Conservation (phyloP, 441 rosid species). For the Gossypium schwendimanii region DNA sequence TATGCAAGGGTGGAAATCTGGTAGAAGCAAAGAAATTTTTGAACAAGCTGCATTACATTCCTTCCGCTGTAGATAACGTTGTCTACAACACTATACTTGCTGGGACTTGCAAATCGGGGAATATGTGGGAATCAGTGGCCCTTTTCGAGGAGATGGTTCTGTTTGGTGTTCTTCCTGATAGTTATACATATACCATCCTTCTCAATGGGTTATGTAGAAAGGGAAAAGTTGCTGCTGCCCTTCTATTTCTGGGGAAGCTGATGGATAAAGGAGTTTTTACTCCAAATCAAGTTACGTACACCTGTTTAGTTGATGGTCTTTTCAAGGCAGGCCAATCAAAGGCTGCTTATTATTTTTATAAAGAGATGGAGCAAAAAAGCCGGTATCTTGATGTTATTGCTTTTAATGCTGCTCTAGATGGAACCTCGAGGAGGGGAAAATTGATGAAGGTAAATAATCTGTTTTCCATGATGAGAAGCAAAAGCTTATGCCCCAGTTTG, state of each 20-base stretch:
- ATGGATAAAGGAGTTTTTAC: slow-evolving; percentile 34
- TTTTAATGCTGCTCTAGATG: slow-evolving; percentile 46
- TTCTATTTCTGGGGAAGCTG: slow-evolving; percentile 45
- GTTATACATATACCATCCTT: slow-evolving; percentile 55
- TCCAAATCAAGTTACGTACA: slow-evolving; percentile 39
- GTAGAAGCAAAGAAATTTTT: slow-evolving; percentile 57
- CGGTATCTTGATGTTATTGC: slow-evolving; percentile 47
- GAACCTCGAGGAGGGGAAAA: slow-evolving; percentile 60
- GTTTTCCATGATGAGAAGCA: slow-evolving; percentile 35
- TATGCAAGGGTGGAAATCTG: slow-evolving; percentile 62
- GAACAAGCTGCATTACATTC: slow-evolving; percentile 40
- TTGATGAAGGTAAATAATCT: slow-evolving; percentile 32
- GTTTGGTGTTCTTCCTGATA: slow-evolving; percentile 50
- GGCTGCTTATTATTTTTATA: slow-evolving; percentile 39
- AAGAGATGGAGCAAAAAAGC: slow-evolving; percentile 44
- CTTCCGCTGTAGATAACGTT: slow-evolving; percentile 52
- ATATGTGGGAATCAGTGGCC: slow-evolving; percentile 48
- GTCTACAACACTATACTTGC: slow-evolving; percentile 61
- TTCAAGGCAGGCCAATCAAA: slow-evolving; percentile 61
- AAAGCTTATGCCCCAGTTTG: slow-evolving; percentile 42
- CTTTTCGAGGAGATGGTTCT: slow-evolving; percentile 63
- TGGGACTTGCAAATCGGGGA: slow-evolving; percentile 53
- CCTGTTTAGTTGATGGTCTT: slow-evolving; percentile 63
- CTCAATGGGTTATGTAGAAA: slow-evolving; percentile 61
- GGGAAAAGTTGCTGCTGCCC: slow-evolving; percentile 59